Percentiles rank a stretch among this genome's conserved stretches.
These are phyloP conservation scores for Phalaenopsis equestris DNA, from an alignment of 106 monocot genomes.

Conservation along the genomic window DNA sequence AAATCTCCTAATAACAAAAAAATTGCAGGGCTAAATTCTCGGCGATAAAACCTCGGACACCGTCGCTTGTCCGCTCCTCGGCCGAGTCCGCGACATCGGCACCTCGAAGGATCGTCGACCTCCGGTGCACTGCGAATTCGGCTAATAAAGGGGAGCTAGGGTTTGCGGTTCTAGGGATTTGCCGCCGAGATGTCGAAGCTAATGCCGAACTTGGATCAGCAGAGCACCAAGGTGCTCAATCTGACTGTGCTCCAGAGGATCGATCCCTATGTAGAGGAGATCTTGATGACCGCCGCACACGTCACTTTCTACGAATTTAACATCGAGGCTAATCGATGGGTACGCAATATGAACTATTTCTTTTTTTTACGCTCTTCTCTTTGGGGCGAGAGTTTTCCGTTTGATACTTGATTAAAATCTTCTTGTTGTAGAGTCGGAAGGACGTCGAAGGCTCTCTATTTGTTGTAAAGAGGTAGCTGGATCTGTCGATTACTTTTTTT, in stretches of 20 bases:
- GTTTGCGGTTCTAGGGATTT: neutral
- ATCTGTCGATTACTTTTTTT: neutral
- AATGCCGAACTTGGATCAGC: slow-evolving; percentile 61
- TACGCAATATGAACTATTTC: slow-evolving; percentile 5
- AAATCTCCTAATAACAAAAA: too few relatives aligned
- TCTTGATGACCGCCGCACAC: slow-evolving; percentile 79
- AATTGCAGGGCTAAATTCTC: neutral
- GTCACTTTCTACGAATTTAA: slow-evolving; percentile 85
- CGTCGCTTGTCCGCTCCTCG: neutral
- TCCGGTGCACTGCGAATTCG: neutral
- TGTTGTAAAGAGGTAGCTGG: slow-evolving; percentile 70
- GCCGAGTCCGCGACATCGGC: neutral
- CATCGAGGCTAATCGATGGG: slow-evolving; percentile 78
- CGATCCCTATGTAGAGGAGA: slow-evolving; percentile 80
- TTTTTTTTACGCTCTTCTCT: neutral
- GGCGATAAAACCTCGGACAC: neutral
- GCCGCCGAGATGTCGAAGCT: slow-evolving; percentile 29
- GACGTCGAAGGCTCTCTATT: slow-evolving; percentile 91
- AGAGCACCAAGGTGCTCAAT: slow-evolving; percentile 60
- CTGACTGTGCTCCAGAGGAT: slow-evolving; percentile 75
- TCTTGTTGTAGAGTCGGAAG: slow-evolving; percentile 51
- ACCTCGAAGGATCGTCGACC: neutral
- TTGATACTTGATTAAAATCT: slow-evolving; percentile 5
- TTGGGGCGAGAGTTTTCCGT: neutral
- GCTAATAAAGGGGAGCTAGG: slow-evolving; percentile 8